Evolutionary conservation across 495 filamentous ascomycete species (phyloP).

Genomic region (Aspergillus incahuasiensis): DNA sequence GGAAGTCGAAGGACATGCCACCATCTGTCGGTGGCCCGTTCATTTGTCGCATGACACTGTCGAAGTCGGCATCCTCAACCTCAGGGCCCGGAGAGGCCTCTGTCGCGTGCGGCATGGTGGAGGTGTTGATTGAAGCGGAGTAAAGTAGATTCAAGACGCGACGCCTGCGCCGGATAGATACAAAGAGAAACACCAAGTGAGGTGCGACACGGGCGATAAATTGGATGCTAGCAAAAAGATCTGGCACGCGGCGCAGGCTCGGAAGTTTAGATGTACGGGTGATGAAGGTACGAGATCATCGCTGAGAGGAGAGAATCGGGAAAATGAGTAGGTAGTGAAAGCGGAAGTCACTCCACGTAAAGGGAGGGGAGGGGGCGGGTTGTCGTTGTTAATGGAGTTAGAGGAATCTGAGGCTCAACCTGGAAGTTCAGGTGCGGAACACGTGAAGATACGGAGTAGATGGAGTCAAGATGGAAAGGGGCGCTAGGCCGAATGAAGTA

Average conservation of each 20-base stretch:
- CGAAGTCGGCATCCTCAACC: slow-evolving; percentile 42
- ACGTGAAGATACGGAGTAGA: slow-evolving; percentile 1
- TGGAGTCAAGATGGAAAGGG: background rate
- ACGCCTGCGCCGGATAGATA: background rate
- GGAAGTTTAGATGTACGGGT: background rate
- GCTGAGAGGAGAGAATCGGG: background rate
- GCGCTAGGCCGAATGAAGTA: slow-evolving; percentile 21
- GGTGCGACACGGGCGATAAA: background rate
- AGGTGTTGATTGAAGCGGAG: background rate
- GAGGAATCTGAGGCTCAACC: background rate
- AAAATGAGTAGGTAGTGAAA: too few species aligned
- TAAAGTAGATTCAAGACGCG: background rate
- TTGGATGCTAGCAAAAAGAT: background rate
- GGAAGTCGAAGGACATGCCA: slow-evolving; percentile 39
- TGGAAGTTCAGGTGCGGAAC: slow-evolving; percentile 7
- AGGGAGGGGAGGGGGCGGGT: background rate
- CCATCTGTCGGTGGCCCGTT: slow-evolving; percentile 35
- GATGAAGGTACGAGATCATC: background rate
- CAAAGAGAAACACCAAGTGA: background rate
- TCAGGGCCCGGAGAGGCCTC: slow-evolving; percentile 21
- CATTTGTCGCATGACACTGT: slow-evolving; percentile 48
- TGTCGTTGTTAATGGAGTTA: too few species aligned
- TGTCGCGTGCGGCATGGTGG: slow-evolving; percentile 49
- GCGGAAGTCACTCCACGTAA: too few species aligned
- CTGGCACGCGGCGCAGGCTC: background rate